These are phyloP conservation scores for Eragrostis nindensis DNA, from an alignment of 176 grass and related monocot species.

Conservation along the genomic window DNA sequence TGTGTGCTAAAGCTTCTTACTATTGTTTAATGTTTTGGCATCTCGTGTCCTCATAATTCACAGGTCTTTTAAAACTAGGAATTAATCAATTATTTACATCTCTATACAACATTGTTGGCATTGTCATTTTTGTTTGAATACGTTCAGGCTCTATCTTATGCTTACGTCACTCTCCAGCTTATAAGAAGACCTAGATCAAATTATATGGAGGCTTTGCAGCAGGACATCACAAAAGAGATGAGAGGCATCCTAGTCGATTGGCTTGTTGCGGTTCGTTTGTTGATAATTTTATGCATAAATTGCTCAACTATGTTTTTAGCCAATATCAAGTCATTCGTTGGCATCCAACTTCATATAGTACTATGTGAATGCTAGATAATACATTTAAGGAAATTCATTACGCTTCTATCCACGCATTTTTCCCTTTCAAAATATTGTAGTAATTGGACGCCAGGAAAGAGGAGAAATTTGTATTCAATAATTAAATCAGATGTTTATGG, in stretches of 20 bases:
- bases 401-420: background rate
- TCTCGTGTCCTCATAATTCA: conserved; percentile 15
- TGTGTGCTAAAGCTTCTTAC: conserved; percentile 16
- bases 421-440: conserved; percentile 1
- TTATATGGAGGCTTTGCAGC: conserved; percentile 53
- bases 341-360: conserved; percentile 7
- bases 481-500: conserved; percentile 18
- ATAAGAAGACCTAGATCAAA: conserved; percentile 53
- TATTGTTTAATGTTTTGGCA: conserved; percentile 15
- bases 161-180: conserved; percentile 48
- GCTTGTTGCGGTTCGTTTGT: conserved; percentile 70
- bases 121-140: conserved; percentile 2
- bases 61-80: background rate
- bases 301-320: background rate
- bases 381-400: conserved; percentile 25
- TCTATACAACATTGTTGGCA: conserved; percentile 12
- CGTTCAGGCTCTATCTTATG: conserved; percentile 29
- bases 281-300: conserved; percentile 24
- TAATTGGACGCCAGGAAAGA: conserved; percentile 21
- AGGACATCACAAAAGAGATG: conserved; percentile 52
- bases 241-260: conserved; percentile 70
- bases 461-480: conserved; percentile 26
- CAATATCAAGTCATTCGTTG: background rate
- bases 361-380: conserved; percentile 1
- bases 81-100: conserved; percentile 15